A percentile compares a stretch with the other conserved stretches of the same genome.
Conservation (phyloP, 1,139 yeast genomes). For the Protomyces arabidopsidicola region DNA sequence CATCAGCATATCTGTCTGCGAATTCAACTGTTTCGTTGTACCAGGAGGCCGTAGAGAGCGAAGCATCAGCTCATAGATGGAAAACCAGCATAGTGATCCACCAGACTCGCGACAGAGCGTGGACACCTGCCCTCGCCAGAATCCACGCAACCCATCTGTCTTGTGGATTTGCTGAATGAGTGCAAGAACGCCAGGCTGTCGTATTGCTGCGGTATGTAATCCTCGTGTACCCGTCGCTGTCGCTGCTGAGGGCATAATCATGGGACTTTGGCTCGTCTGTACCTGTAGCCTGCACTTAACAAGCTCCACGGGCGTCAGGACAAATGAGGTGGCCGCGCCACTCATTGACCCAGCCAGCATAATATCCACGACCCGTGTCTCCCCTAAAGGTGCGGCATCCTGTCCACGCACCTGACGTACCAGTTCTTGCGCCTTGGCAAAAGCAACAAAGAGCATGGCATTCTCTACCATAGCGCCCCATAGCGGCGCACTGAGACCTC, state of each 20-base stretch:
- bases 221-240: conserved; percentile 22
- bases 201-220: conserved; percentile 8
- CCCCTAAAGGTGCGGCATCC: conserved; percentile 34
- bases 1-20: conserved; percentile 53
- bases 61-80: conserved; percentile 65
- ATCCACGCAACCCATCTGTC: conserved; percentile 55
- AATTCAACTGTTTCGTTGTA: conserved; percentile 36
- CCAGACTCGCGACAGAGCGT: conserved; percentile 78
- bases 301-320: conserved; percentile 83
- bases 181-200: conserved; percentile 36
- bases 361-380: conserved; percentile 44
- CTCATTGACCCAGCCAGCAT: conserved; percentile 70
- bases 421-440: conserved; percentile 13
- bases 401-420: conserved; percentile 1
- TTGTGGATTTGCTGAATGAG: conserved; percentile 48
- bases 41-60: conserved; percentile 40
- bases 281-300: conserved; percentile 87
- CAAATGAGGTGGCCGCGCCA: conserved; percentile 77
- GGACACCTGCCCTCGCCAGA: conserved; percentile 86
- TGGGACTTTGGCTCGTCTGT: conserved; percentile 38
- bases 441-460: conserved; percentile 57
- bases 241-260: neutral
- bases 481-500: conserved; percentile 74
- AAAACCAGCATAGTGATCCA: conserved; percentile 94
- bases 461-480: conserved; percentile 85